Evolutionary conservation across 148 eudicot genomes (phyloP).

Genomic region (Tetragonia tetragonoides): DNA sequence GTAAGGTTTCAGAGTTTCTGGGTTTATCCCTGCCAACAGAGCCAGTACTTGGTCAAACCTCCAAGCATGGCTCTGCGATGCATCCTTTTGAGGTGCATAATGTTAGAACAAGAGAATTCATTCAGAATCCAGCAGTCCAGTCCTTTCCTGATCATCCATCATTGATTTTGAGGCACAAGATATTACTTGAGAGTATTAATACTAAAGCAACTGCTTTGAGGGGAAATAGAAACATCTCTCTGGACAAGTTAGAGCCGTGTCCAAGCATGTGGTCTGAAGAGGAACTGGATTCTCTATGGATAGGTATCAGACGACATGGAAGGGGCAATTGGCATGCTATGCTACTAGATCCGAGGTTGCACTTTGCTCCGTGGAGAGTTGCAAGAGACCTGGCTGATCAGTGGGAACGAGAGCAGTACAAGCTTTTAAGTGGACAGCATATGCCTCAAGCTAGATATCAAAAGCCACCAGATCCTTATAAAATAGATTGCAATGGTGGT

Average conservation of each 20-base stretch:
- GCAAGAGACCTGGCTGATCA: slow-evolving; percentile 48
- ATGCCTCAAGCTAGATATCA: slow-evolving; percentile 25
- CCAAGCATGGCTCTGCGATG: slow-evolving; percentile 12
- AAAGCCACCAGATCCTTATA: slow-evolving; percentile 27
- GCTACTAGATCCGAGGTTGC: slow-evolving; percentile 55
- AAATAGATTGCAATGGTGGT: slow-evolving; percentile 12
- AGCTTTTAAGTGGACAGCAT: slow-evolving; percentile 29
- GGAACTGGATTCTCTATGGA: slow-evolving; percentile 67
- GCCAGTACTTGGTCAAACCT: slow-evolving; percentile 23
- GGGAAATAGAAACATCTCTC: slow-evolving; percentile 33
- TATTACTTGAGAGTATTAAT: slow-evolving; percentile 43
- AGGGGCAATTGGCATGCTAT: slow-evolving; percentile 67
- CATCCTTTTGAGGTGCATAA: slow-evolving; percentile 18
- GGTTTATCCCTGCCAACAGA: slow-evolving; percentile 32
- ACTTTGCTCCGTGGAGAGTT: slow-evolving; percentile 50
- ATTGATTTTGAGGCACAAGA: slow-evolving; percentile 35
- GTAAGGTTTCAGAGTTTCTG: slow-evolving; percentile 22
- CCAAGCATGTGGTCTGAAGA: slow-evolving; percentile 55
- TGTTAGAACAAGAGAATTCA: slow-evolving; percentile 24
- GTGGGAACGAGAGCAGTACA: slow-evolving; percentile 54
- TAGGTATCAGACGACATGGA: slow-evolving; percentile 67
- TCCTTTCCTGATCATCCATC: slow-evolving; percentile 28
- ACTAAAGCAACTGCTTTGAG: slow-evolving; percentile 37
- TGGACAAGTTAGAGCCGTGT: slow-evolving; percentile 33
- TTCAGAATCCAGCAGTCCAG: slow-evolving; percentile 30